Percentiles rank a stretch among this genome's conserved stretches.
Conservation (phyloP, 2,329 filamentous ascomycete genomes). For the Fonsecaea multimorphosa region DNA sequence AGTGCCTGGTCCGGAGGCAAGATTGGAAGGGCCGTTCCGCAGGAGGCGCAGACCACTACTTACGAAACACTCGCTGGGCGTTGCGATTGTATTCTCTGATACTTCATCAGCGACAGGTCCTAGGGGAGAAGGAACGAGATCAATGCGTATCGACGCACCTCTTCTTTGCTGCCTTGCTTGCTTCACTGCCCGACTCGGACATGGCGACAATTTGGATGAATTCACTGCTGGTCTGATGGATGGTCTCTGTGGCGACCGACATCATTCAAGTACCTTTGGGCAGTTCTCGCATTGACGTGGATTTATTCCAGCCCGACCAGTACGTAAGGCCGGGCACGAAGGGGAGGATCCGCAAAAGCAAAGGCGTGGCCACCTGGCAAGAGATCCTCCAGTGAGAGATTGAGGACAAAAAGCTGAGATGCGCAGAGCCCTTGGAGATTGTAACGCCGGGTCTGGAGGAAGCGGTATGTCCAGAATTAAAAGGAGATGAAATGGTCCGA, state of each 20-base stretch:
- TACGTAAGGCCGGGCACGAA: constrained; percentile 30
- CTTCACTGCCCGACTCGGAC: constrained; percentile 42
- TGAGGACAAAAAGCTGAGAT: constrained; percentile 27
- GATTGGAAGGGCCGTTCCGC: constrained; percentile 6
- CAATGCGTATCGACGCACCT: constrained; percentile 30
- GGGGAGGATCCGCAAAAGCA: constrained; percentile 34
- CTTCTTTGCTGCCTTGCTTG: constrained; percentile 42
- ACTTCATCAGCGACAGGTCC: constrained; percentile 22
- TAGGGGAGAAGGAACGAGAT: neutral
- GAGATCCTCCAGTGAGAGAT: constrained; percentile 22
- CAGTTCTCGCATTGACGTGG: constrained; percentile 22
- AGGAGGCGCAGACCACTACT: constrained; percentile 34
- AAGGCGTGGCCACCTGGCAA: constrained; percentile 17
- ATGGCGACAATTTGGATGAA: constrained; percentile 35
- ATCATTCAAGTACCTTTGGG: constrained; percentile 40
- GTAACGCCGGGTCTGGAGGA: constrained; percentile 18
- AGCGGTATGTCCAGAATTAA: constrained; percentile 23
- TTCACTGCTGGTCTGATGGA: constrained; percentile 32
- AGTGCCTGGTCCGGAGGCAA: constrained; percentile 19
- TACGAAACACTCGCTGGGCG: constrained; percentile 55
- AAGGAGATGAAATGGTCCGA: constrained; percentile 29
- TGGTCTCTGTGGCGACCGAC: constrained; percentile 38
- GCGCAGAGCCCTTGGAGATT: constrained; percentile 7
- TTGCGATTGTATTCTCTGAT: constrained; percentile 49
- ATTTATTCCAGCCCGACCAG: constrained; percentile 20